These are phyloP conservation scores for Laetiporus sulphureus DNA, from an alignment of 1,284 basidiomycete genomes.

Conservation along the genomic window DNA sequence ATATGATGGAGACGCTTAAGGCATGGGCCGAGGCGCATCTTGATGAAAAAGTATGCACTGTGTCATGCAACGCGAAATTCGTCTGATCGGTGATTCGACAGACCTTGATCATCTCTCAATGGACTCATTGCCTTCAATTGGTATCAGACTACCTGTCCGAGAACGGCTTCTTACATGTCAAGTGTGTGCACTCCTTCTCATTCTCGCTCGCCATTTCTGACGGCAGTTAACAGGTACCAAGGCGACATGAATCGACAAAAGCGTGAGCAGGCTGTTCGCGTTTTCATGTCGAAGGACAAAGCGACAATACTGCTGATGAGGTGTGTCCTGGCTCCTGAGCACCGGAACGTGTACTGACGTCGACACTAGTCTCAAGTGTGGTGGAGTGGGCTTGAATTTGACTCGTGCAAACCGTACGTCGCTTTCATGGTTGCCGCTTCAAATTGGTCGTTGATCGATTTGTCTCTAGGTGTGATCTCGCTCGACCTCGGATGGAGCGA, in stretches of 20 bases:
- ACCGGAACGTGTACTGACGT: not conserved
- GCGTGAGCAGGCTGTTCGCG: constrained; percentile 39
- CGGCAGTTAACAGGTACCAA: constrained; percentile 38
- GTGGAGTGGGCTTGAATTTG: constrained; percentile 59
- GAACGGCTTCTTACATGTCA: constrained; percentile 42
- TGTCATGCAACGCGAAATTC: too few relatives aligned
- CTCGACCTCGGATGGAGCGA: constrained; percentile 65
- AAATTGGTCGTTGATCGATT: too few relatives aligned
- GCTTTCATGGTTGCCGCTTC: not conserved
- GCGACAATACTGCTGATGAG: constrained; percentile 59
- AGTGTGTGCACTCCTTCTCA: constrained; percentile 28
- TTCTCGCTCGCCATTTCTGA: not conserved
- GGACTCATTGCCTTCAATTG: constrained; percentile 49
- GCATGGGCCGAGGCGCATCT: constrained; percentile 36
- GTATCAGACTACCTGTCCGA: constrained; percentile 50
- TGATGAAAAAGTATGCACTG: constrained; percentile 45
- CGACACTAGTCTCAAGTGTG: constrained; percentile 45
- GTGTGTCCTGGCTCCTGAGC: constrained; percentile 20
- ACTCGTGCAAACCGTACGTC: constrained; percentile 49
- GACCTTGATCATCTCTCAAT: constrained; percentile 55
- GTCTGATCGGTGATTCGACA: too few relatives aligned
- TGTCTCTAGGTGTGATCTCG: constrained; percentile 46
- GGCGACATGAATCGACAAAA: constrained; percentile 50
- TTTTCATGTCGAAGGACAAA: constrained; percentile 44
- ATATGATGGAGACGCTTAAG: constrained; percentile 46